Evolutionary conservation across 2,329 filamentous ascomycete genomes (phyloP).

Genomic region (Zopfia rhizophila): DNA sequence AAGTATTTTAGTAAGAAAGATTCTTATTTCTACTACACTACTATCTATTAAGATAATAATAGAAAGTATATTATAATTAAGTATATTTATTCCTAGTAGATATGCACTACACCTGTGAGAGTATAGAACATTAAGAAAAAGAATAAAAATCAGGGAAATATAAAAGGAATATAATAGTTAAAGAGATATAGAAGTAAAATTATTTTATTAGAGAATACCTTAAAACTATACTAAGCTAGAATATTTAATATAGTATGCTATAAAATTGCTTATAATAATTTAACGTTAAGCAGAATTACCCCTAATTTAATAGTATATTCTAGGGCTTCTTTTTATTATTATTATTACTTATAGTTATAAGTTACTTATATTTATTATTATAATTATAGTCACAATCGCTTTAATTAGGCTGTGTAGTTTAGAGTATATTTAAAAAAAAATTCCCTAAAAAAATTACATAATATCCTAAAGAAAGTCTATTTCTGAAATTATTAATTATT

Average conservation of each 20-base stretch:
- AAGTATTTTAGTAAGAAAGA: constrained; percentile 7
- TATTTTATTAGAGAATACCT: background rate
- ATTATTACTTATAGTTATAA: background rate
- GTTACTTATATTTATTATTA: background rate
- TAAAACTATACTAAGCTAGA: constrained; percentile 1
- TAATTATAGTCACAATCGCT: constrained; percentile 4
- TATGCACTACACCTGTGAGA: constrained; percentile 3
- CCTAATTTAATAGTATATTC: background rate
- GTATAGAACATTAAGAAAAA: background rate
- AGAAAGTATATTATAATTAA: constrained; percentile 7
- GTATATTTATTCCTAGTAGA: constrained; percentile 5
- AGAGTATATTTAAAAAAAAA: too few species aligned
- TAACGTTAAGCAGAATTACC: constrained; percentile 1
- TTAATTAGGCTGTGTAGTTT: constrained; percentile 5
- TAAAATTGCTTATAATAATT: constrained; percentile 4
- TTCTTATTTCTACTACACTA: constrained; percentile 5
- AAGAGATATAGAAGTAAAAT: constrained; percentile 1
- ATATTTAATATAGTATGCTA: constrained; percentile 1
- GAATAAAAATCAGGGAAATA: constrained; percentile 1
- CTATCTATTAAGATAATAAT: constrained; percentile 7
- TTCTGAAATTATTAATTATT: too few species aligned
- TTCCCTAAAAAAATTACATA: too few species aligned
- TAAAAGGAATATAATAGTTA: background rate
- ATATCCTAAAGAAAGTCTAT: too few species aligned
- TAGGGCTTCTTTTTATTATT: constrained; percentile 1